Evolutionary conservation across 306 rosid genomes (phyloP).

Genomic region (Prunus mongolica): DNA sequence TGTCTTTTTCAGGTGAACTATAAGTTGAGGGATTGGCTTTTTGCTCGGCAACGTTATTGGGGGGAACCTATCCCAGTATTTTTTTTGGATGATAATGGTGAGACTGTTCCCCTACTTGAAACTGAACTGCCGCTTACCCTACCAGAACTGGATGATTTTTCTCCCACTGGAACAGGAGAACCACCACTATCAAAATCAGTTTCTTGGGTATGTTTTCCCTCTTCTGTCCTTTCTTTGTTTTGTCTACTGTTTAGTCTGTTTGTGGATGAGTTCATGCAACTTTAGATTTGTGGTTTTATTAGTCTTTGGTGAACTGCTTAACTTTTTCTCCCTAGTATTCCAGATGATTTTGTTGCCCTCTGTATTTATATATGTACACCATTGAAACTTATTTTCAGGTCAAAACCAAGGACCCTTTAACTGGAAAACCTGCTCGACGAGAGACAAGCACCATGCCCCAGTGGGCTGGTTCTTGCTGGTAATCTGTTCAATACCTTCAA

Average conservation of each 20-base stretch:
- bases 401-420: constrained; percentile 54
- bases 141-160: constrained; percentile 95
- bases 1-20: constrained; percentile 67
- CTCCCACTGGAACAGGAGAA: constrained; percentile 94
- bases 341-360: constrained; percentile 6
- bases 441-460: constrained; percentile 99
- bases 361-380: background rate
- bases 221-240: background rate
- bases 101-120: constrained; percentile 67
- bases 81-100: constrained; percentile 69
- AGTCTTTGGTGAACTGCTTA: background rate
- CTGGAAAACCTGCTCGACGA: constrained; percentile 84
- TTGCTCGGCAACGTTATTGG: constrained; percentile 99
- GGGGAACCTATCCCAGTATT: constrained; percentile 97
- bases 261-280: background rate
- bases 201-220: constrained; percentile 63
- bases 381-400: constrained; percentile 41
- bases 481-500: constrained; percentile 28
- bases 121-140: constrained; percentile 80
- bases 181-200: constrained; percentile 87
- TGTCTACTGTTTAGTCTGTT: background rate
- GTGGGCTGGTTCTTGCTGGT: constrained; percentile 99
- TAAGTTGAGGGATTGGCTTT: constrained; percentile 98
- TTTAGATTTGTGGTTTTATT: background rate
- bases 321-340: background rate